These are phyloP conservation scores for Pythium dissotocum DNA, from an alignment of 352 stramenopile genomes.

Conservation along the genomic window DNA sequence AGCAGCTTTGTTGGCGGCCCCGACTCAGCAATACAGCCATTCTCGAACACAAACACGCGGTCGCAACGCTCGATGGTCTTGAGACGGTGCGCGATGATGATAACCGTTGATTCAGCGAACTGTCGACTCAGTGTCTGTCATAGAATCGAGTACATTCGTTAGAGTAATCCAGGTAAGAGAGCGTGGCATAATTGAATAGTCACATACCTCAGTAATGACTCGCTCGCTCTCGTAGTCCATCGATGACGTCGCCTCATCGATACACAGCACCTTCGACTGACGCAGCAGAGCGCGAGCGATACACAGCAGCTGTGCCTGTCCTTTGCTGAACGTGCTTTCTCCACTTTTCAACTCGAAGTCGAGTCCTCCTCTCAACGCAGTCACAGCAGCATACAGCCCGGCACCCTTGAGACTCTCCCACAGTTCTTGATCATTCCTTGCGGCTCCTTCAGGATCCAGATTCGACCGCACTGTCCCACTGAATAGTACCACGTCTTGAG, in stretches of 20 bases:
- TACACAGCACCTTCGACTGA: slow-evolving; percentile 92
- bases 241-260: slow-evolving; percentile 90
- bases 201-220: slow-evolving; percentile 61
- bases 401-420: slow-evolving; percentile 59
- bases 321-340: slow-evolving; percentile 66
- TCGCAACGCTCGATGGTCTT: slow-evolving; percentile 96
- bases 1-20: slow-evolving; percentile 42
- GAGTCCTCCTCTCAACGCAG: slow-evolving; percentile 46
- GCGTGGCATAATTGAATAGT: neutral
- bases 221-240: slow-evolving; percentile 90
- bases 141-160: neutral
- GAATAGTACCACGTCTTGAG: slow-evolving; percentile 85
- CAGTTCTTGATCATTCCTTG: slow-evolving; percentile 46
- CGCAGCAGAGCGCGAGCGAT: slow-evolving; percentile 82
- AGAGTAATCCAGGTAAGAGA: too few species aligned
- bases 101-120: slow-evolving; percentile 92
- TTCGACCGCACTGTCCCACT: slow-evolving; percentile 82
- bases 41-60: slow-evolving; percentile 68
- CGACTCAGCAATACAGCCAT: slow-evolving; percentile 52
- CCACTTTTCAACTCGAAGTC: slow-evolving; percentile 47
- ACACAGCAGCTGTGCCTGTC: slow-evolving; percentile 75
- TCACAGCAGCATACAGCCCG: slow-evolving; percentile 44
- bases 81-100: slow-evolving; percentile 97
- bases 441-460: slow-evolving; percentile 59
- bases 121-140: slow-evolving; percentile 88